Conservation (phyloP, 805 yeast genomes). For the Hanseniaspora meyeri region DNA sequence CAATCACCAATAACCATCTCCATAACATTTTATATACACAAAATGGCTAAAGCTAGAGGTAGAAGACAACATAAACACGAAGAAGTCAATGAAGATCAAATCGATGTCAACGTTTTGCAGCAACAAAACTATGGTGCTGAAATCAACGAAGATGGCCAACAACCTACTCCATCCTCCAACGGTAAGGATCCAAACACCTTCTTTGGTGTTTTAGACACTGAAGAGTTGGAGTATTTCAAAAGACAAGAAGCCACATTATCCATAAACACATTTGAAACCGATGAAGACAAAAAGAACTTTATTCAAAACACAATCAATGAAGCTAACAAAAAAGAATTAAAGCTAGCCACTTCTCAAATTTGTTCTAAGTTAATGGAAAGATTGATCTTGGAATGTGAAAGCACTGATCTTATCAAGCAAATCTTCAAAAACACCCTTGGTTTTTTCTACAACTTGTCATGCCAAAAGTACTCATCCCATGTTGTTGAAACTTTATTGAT, state of each 20-base stretch:
- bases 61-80: conserved; percentile 29
- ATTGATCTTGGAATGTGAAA: conserved; percentile 53
- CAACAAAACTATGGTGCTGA: conserved; percentile 15
- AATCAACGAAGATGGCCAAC: conserved; percentile 16
- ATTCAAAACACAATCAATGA: conserved; percentile 73
- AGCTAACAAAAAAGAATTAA: conserved; percentile 76
- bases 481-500: conserved; percentile 78
- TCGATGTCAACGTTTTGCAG: conserved; percentile 18
- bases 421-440: conserved; percentile 57
- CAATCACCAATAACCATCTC: neutral
- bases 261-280: conserved; percentile 57
- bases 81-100: conserved; percentile 7
- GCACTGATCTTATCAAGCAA: conserved; percentile 45
- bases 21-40: neutral
- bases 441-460: conserved; percentile 63
- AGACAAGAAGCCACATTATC: conserved; percentile 81
- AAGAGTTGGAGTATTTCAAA: conserved; percentile 82
- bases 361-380: conserved; percentile 90
- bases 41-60: conserved; percentile 31
- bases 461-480: conserved; percentile 87
- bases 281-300: conserved; percentile 64
- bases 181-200: conserved; percentile 37
- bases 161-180: conserved; percentile 8
- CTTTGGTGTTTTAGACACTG: conserved; percentile 75
- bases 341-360: conserved; percentile 84